A percentile compares a stretch with the other conserved stretches of the same genome.
Conservation (phyloP, 2,329 filamentous ascomycete genomes). For the Ascomycota sp. region DNA sequence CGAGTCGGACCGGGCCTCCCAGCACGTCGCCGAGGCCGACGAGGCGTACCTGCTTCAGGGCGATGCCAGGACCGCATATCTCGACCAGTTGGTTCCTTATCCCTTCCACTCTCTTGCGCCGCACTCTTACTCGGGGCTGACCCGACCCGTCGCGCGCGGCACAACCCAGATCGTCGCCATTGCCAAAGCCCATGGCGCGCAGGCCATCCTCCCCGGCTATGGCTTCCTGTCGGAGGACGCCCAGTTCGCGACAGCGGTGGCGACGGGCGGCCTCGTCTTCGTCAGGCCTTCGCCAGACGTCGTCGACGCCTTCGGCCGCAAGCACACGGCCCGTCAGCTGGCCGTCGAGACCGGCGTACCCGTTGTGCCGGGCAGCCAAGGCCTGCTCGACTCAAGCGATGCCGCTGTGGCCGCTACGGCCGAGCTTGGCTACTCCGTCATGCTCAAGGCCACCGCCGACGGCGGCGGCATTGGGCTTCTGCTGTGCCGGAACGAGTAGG, state of each 20-base stretch:
- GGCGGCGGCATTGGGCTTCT: slow-evolving; percentile 46
- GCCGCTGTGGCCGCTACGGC: slow-evolving; percentile 31
- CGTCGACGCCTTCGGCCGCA: slow-evolving; percentile 32
- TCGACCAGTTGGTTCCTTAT: background rate
- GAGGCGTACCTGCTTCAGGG: background rate
- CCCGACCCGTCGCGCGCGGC: no score
- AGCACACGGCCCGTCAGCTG: slow-evolving; percentile 28
- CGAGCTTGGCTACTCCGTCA: slow-evolving; percentile 18
- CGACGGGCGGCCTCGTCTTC: slow-evolving; percentile 30
- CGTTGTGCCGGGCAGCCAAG: slow-evolving; percentile 17
- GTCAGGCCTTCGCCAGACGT: slow-evolving; percentile 30
- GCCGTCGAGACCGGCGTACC: slow-evolving; percentile 24
- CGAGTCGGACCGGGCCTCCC: slow-evolving; percentile 28
- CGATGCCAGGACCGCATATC: background rate
- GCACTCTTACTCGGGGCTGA: no score
- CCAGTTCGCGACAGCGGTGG: slow-evolving; percentile 31
- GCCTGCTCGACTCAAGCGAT: slow-evolving; percentile 6
- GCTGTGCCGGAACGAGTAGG: slow-evolving; percentile 26
- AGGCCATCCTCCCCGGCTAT: slow-evolving; percentile 28
- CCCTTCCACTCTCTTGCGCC: no score
- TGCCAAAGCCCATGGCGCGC: slow-evolving; percentile 19
- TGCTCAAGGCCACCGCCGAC: slow-evolving; percentile 38
- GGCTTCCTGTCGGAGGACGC: slow-evolving; percentile 8
- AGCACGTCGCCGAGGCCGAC: slow-evolving; percentile 3
- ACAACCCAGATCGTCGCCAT: slow-evolving; percentile 11